Conservation (phyloP, 2,329 filamentous ascomycete genomes). For the Fusarium goolgardi region DNA sequence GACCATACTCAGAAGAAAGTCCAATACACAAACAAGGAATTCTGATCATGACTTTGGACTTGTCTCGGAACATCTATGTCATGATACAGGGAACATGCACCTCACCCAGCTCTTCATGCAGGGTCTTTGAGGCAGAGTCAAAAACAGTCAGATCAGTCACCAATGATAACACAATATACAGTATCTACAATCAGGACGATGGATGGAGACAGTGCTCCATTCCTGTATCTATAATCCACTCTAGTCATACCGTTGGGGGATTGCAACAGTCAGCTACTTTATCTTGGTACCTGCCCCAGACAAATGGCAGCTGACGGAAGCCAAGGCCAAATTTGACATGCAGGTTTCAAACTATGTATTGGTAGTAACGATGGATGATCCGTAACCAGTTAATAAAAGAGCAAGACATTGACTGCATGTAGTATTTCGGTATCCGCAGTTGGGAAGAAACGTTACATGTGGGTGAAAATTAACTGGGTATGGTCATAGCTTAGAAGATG, state of each 20-base stretch:
- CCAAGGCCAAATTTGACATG: constrained; percentile 4
- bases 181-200: neutral
- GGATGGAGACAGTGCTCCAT: constrained; percentile 11
- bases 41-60: constrained; percentile 6
- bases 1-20: neutral
- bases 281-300: constrained; percentile 4
- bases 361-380: neutral
- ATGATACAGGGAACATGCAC: constrained; percentile 2
- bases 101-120: constrained; percentile 9
- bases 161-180: constrained; percentile 1
- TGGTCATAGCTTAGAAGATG: constrained; percentile 18
- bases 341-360: constrained; percentile 10
- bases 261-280: constrained; percentile 10
- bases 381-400: constrained; percentile 10
- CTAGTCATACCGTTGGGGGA: neutral
- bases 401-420: neutral
- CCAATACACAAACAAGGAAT: neutral
- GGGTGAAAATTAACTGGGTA: constrained; percentile 31
- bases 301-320: constrained; percentile 3
- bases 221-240: neutral
- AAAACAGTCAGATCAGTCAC: constrained; percentile 11
- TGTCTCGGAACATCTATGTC: neutral
- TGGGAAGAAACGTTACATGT: constrained; percentile 40
- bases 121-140: constrained; percentile 1
- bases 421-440: constrained; percentile 22